phyloP scores from a whole-genome alignment of 2,329 filamentous ascomycete genomes.

The Aspergillus amoenus region DNA sequence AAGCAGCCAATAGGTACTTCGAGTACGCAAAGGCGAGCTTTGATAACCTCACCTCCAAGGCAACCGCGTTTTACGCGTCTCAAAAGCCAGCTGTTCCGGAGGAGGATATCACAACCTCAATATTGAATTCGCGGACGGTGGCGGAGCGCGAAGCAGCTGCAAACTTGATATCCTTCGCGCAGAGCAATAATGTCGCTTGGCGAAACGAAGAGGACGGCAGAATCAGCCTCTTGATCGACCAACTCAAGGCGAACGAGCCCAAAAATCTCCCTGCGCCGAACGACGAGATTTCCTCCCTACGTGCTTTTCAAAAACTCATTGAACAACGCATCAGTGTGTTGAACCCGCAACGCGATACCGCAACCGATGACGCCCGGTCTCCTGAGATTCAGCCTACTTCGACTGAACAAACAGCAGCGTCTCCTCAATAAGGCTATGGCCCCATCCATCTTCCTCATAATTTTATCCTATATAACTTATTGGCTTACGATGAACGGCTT shows the following conservation, averaged over 20 bases:
- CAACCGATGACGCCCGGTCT: slow-evolving; percentile 5
- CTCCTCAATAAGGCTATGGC: not conserved
- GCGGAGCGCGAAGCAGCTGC: slow-evolving; percentile 34
- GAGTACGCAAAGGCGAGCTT: slow-evolving; percentile 26
- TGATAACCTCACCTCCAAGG: slow-evolving; percentile 26
- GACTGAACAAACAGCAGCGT: not conserved
- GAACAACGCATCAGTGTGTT: slow-evolving; percentile 29
- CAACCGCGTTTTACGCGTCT: slow-evolving; percentile 28
- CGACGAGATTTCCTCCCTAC: slow-evolving; percentile 32
- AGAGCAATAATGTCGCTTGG: slow-evolving; percentile 13
- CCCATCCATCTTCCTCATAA: not conserved
- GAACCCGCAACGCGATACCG: not conserved
- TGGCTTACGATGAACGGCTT: slow-evolving; percentile 3
- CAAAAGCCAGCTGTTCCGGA: slow-evolving; percentile 18
- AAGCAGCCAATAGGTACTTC: slow-evolving; percentile 21
- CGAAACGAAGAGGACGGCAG: slow-evolving; percentile 17
- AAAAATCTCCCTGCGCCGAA: slow-evolving; percentile 24
- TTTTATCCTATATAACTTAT: not conserved
- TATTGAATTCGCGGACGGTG: slow-evolving; percentile 26
- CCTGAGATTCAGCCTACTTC: not conserved
- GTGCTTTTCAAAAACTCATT: slow-evolving; percentile 31
- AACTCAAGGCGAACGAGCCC: slow-evolving; percentile 29
- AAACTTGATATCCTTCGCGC: slow-evolving; percentile 33
- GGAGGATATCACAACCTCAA: slow-evolving; percentile 20
- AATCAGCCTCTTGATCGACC: slow-evolving; percentile 31